A percentile compares a stretch with the other conserved stretches of the same genome.
These are phyloP conservation scores for Candida dubliniensis DNA, from an alignment of 1,139 yeast genomes.

Conservation along the genomic window DNA sequence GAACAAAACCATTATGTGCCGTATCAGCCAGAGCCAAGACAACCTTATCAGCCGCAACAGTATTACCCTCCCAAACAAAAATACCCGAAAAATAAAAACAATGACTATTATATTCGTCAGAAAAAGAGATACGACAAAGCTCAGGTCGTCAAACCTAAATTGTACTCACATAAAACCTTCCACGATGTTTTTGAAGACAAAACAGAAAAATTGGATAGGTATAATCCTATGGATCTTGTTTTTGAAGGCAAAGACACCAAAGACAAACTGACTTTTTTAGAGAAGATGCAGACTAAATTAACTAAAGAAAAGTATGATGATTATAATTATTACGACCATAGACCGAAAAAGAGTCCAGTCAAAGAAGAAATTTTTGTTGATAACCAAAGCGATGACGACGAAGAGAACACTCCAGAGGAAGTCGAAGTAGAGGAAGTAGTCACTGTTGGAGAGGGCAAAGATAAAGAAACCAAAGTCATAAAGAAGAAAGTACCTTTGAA, in stretches of 20 bases:
- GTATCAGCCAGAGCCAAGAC: slow-evolving; percentile 10
- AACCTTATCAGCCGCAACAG: slow-evolving; percentile 9
- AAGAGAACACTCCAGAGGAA: slow-evolving; percentile 10
- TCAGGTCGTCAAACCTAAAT: slow-evolving; percentile 31
- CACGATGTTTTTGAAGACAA: slow-evolving; percentile 39
- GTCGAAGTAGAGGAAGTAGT: slow-evolving; percentile 14
- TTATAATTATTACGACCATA: slow-evolving; percentile 38
- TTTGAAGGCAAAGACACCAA: slow-evolving; percentile 35
- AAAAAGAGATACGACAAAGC: slow-evolving; percentile 38
- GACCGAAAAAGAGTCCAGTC: slow-evolving; percentile 11
- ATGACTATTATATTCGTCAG: slow-evolving; percentile 42
- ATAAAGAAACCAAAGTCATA: slow-evolving; percentile 10
- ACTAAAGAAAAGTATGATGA: slow-evolving; percentile 35
- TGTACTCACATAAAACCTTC: slow-evolving; percentile 45
- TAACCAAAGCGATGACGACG: slow-evolving; percentile 19
- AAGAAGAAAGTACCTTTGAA: slow-evolving; percentile 30
- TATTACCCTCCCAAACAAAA: slow-evolving; percentile 1
- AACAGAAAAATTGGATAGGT: slow-evolving; percentile 30
- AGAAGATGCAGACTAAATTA: slow-evolving; percentile 29
- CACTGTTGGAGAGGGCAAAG: slow-evolving; percentile 6
- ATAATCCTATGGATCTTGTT: slow-evolving; percentile 45
- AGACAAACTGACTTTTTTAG: slow-evolving; percentile 24
- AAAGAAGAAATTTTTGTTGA: slow-evolving; percentile 12
- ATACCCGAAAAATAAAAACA: slow-evolving; percentile 13
- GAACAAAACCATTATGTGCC: slow-evolving; percentile 13